A percentile compares a stretch with the other conserved stretches of the same genome.
These are phyloP conservation scores for Pisolithus orientalis DNA, from an alignment of 768 basidiomycete species.

Conservation along the genomic window DNA sequence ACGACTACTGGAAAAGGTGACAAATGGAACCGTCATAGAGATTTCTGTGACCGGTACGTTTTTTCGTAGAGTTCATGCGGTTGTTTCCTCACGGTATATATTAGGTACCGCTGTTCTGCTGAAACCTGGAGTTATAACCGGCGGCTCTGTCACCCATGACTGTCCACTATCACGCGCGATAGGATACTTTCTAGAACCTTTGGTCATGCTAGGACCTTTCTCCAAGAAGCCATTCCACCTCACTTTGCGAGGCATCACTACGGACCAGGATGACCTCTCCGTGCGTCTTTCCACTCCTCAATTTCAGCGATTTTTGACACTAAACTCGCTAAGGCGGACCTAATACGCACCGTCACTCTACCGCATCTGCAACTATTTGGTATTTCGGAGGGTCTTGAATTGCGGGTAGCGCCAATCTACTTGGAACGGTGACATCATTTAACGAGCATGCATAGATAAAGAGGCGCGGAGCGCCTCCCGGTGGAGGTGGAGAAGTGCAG, in stretches of 20 bases:
- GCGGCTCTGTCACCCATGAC: constrained; percentile 77
- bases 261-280: constrained; percentile 87
- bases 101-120: constrained; percentile 86
- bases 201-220: constrained; percentile 89
- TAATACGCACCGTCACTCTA: constrained; percentile 83
- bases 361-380: constrained; percentile 90
- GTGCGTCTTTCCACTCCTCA: constrained; percentile 38
- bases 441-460: constrained; percentile 57
- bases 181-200: constrained; percentile 90
- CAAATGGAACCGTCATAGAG: constrained; percentile 92
- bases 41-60: constrained; percentile 87
- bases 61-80: neutral
- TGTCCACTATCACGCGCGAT: constrained; percentile 85
- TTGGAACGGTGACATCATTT: neutral
- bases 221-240: constrained; percentile 80
- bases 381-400: constrained; percentile 82
- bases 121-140: constrained; percentile 87
- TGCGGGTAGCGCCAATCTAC: constrained; percentile 46
- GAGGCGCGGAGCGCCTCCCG: constrained; percentile 86
- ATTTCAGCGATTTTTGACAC: neutral
- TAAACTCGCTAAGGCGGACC: constrained; percentile 56
- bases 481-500: constrained; percentile 89
- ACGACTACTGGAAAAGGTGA: constrained; percentile 80
- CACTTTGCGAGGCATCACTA: constrained; percentile 85
- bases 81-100: neutral